These are phyloP conservation scores for Iberis pinnata DNA, from an alignment of 345 rosid species.

Conservation along the genomic window DNA sequence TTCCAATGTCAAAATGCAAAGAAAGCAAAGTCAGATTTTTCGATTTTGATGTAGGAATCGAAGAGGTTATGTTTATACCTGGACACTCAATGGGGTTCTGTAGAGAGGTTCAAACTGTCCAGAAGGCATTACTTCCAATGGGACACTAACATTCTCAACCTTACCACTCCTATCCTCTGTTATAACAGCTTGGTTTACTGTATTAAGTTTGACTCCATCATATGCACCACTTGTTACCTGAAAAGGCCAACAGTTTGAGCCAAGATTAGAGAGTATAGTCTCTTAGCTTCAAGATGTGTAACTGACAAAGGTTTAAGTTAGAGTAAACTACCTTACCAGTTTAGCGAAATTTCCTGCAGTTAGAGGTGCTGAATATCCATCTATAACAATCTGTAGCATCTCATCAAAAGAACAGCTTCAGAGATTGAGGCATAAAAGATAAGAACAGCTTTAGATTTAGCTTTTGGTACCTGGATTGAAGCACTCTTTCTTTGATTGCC, in stretches of 20 bases:
- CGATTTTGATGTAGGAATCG: not conserved
- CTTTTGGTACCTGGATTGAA: slow-evolving; percentile 54
- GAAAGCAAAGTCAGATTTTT: slow-evolving; percentile 7
- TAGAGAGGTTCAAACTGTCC: slow-evolving; percentile 95
- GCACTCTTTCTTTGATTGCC: slow-evolving; percentile 68
- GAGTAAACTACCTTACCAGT: slow-evolving; percentile 86
- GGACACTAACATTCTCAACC: slow-evolving; percentile 51
- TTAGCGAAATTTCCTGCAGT: slow-evolving; percentile 85
- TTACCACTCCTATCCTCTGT: slow-evolving; percentile 50
- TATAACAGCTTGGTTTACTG: slow-evolving; percentile 66
- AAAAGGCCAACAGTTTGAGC: slow-evolving; percentile 6
- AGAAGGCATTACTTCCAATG: slow-evolving; percentile 80
- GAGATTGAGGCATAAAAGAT: not conserved
- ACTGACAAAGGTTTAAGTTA: slow-evolving; percentile 24
- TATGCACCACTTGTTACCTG: slow-evolving; percentile 79
- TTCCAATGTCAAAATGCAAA: slow-evolving; percentile 24
- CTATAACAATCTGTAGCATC: slow-evolving; percentile 63
- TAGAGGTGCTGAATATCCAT: slow-evolving; percentile 88
- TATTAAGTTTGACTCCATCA: slow-evolving; percentile 54
- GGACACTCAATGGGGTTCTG: slow-evolving; percentile 62
- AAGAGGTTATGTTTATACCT: slow-evolving; percentile 37
- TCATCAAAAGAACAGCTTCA: slow-evolving; percentile 8
- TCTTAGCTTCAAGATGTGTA: slow-evolving; percentile 13
- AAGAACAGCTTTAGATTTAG: not conserved
- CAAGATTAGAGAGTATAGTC: slow-evolving; percentile 3